phyloP scores from a whole-genome alignment of 2,329 filamentous ascomycete species.

The Xylaria sp. region DNA sequence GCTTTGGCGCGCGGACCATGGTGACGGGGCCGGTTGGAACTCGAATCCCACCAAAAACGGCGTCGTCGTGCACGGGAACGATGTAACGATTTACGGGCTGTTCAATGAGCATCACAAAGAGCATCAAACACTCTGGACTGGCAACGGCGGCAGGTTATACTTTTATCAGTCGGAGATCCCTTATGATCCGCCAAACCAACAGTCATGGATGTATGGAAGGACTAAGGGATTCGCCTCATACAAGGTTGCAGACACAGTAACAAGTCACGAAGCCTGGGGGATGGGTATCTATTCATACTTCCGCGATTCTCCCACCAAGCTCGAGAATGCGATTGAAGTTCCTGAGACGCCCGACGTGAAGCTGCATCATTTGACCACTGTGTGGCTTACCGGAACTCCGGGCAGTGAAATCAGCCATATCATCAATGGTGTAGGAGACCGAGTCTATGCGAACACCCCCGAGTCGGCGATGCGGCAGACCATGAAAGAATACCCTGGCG shows the following conservation, averaged over 20 bases:
- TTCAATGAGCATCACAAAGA: conserved; percentile 45
- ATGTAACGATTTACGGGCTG: conserved; percentile 42
- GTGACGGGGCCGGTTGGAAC: conserved; percentile 39
- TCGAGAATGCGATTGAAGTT: conserved; percentile 43
- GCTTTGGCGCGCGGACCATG: conserved; percentile 45
- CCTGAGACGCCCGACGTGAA: conserved; percentile 36
- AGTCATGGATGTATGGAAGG: conserved; percentile 37
- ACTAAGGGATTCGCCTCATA: conserved; percentile 43
- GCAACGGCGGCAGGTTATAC: conserved; percentile 41
- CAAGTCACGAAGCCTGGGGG: conserved; percentile 42
- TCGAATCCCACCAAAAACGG: conserved; percentile 41
- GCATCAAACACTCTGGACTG: conserved; percentile 44
- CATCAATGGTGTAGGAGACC: conserved; percentile 38
- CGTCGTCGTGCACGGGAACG: conserved; percentile 40
- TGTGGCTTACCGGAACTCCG: conserved; percentile 40
- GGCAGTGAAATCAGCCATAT: conserved; percentile 43
- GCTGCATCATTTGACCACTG: conserved; percentile 41
- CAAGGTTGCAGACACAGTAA: conserved; percentile 41
- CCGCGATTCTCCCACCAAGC: conserved; percentile 42
- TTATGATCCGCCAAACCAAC: conserved; percentile 42
- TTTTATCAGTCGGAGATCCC: conserved; percentile 46
- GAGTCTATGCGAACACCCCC: conserved; percentile 40
- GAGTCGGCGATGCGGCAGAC: conserved; percentile 43
- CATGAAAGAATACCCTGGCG: conserved; percentile 33
- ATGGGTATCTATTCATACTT: conserved; percentile 44